Evolutionary conservation across 2,329 filamentous ascomycete species (phyloP).

Genomic region (Falciphora oryzae): DNA sequence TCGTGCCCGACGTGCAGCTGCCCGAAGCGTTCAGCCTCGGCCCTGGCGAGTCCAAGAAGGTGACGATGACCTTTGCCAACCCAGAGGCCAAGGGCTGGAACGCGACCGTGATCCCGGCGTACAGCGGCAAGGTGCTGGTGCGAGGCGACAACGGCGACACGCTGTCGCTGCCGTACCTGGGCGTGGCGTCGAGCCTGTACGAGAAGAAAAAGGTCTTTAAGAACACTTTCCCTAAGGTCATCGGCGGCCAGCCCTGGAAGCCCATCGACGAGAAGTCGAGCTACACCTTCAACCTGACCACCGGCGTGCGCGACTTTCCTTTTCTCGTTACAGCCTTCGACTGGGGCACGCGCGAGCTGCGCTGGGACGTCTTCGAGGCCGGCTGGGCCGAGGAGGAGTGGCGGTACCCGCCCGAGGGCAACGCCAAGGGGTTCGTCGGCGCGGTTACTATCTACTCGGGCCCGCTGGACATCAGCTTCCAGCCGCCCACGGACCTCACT

Average conservation of each 20-base stretch:
- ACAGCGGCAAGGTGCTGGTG: conserved; percentile 28
- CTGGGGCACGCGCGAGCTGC: conserved; percentile 22
- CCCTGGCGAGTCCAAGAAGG: conserved; percentile 20
- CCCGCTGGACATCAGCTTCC: conserved; percentile 1
- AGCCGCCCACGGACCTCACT: conserved; percentile 4
- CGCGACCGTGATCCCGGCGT: conserved; percentile 24
- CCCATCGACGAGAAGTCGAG: conserved; percentile 8
- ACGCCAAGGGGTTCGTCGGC: conserved; percentile 19
- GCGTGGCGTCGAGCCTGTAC: conserved; percentile 11
- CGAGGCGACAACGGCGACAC: conserved; percentile 26
- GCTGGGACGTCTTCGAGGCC: conserved; percentile 23
- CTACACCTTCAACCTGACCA: conserved; percentile 21
- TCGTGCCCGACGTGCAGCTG: conserved; percentile 11
- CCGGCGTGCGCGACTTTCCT: conserved; percentile 22
- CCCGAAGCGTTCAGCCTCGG: conserved; percentile 19
- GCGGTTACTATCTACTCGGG: conserved; percentile 9
- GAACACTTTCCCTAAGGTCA: conserved; percentile 6
- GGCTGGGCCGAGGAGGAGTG: conserved; percentile 19
- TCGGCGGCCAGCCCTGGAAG: conserved; percentile 5
- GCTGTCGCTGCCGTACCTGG: conserved; percentile 27
- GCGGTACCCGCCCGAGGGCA: conserved; percentile 21
- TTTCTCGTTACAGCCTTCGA: conserved; percentile 19
- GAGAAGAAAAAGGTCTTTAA: conserved; percentile 11
- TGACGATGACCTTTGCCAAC: conserved; percentile 21
- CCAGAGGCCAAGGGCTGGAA: conserved; percentile 17